Base-by-base conservation (phyloP, 495 filamentous ascomycete genomes). In the Bacidia rubella region DNA sequence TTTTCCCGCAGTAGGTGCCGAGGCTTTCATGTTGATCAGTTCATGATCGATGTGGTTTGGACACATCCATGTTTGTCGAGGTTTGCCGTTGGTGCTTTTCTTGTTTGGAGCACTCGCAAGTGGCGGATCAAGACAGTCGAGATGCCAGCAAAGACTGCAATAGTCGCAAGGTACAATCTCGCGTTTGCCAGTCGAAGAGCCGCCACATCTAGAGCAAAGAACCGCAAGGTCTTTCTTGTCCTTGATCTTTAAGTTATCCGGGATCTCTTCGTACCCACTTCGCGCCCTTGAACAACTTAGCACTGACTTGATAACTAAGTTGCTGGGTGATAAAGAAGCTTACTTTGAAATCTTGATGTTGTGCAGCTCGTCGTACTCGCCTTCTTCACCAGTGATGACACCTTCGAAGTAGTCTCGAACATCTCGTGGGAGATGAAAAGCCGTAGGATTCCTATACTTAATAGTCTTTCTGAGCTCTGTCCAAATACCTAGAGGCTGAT, bases 111-210 rank as follows among this genome's bases (percentile, higher is more conserved):
- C 85, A 46, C 80, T 75, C 24, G 89, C 80, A 62, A 90, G 63
- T 24, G 93, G 93, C 2, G 87, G 86, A 62, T 89, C 79, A 15
- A 92, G 68, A 66, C 92, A 98, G 67, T 97, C 90, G 15, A 96
- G 69, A 68, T 98, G 92, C 80, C 88, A 98, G 29, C 75, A 74
- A 21, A 84, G 70, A 2, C 75, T 74, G 63, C 92, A 98, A 57
- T 80, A 82, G 59, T 86, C 86, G 67, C 89, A 95, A 4, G 81
- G 76, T 53, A 93, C 79, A 41, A 90, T 87, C 54, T 79, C 71
- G 15, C 77, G 68, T 60, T 68, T 68, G 49, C 74, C 72, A 12
- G 73, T 59, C 25, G 77, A 72, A 20, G 78, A 74, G 55, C 72
- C 73, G 43, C 80, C 71, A 65, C 90, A 96, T 20, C 63, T 60